A percentile compares a stretch with the other conserved stretches of the same genome.
Conservation (phyloP, 73 alveolate genomes). For the Paramecium biaurelia region DNA sequence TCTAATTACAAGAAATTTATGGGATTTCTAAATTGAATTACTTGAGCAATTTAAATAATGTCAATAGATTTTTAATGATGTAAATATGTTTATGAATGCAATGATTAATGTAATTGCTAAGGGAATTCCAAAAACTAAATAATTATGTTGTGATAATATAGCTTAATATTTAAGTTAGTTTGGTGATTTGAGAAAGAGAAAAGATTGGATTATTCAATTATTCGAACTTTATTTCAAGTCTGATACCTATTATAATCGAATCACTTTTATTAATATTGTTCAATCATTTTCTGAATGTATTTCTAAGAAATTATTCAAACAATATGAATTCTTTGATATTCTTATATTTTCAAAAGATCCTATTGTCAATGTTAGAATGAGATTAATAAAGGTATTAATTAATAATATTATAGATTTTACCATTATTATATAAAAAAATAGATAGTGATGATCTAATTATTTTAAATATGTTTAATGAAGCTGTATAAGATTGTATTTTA, state of each 20-base stretch:
- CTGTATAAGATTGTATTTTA: background rate
- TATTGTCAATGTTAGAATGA: background rate
- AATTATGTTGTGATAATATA: background rate
- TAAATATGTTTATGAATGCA: background rate
- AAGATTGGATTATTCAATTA: background rate
- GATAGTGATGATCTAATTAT: background rate
- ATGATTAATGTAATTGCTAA: background rate
- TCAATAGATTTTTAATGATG: background rate
- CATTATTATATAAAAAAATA: background rate
- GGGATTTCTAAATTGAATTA: background rate
- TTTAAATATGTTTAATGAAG: background rate
- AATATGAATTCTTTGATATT: background rate
- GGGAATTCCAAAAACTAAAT: background rate
- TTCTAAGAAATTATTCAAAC: background rate
- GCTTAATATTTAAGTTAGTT: background rate
- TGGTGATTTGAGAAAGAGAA: background rate
- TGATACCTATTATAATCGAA: background rate
- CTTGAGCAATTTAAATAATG: background rate
- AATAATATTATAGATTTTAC: background rate
- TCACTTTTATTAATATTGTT: background rate
- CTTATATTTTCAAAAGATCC: background rate
- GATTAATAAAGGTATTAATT: background rate
- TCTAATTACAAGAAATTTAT: background rate
- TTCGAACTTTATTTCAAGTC: background rate
- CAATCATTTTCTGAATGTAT: background rate